Conservation (phyloP, 345 rosid species). For the Turritis glabra region DNA sequence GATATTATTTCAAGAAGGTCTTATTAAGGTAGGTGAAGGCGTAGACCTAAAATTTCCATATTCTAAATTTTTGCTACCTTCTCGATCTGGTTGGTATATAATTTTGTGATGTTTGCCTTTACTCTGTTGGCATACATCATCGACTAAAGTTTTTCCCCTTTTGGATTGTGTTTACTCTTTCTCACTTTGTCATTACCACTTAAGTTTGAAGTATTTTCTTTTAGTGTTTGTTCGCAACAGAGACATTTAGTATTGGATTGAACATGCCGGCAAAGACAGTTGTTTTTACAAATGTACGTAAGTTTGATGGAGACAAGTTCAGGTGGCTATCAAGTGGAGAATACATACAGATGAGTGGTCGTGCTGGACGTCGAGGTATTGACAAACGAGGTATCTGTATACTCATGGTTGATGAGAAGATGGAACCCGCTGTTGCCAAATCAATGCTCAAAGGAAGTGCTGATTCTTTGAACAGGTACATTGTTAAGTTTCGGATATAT, state of each 20-base stretch:
- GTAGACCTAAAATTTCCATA: constrained; percentile 17
- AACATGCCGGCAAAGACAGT: constrained; percentile 99
- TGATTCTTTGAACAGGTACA: constrained; percentile 94
- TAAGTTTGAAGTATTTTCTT: constrained; percentile 36
- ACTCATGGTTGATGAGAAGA: constrained; percentile 94
- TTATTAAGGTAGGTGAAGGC: constrained; percentile 66
- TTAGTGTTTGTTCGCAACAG: constrained; percentile 98
- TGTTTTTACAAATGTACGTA: constrained; percentile 95
- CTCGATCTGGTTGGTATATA: not conserved
- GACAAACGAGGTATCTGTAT: constrained; percentile 94
- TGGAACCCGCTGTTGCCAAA: constrained; percentile 96
- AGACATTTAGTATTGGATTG: constrained; percentile 97
- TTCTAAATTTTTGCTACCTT: constrained; percentile 15
- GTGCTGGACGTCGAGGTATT: constrained; percentile 99
- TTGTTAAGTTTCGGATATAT: not conserved
- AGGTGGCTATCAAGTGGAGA: constrained; percentile 99
- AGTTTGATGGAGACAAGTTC: constrained; percentile 98
- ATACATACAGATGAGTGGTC: constrained; percentile 98
- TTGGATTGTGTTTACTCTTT: not conserved
- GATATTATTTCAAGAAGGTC: constrained; percentile 97
- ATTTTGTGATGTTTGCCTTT: constrained; percentile 2
- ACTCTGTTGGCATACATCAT: constrained; percentile 11
- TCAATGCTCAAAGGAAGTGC: constrained; percentile 94
- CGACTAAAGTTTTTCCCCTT: not conserved
- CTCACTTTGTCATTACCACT: constrained; percentile 12